Conservation (phyloP, 208 protist species). For the Trypanosoma conorhini region DNA sequence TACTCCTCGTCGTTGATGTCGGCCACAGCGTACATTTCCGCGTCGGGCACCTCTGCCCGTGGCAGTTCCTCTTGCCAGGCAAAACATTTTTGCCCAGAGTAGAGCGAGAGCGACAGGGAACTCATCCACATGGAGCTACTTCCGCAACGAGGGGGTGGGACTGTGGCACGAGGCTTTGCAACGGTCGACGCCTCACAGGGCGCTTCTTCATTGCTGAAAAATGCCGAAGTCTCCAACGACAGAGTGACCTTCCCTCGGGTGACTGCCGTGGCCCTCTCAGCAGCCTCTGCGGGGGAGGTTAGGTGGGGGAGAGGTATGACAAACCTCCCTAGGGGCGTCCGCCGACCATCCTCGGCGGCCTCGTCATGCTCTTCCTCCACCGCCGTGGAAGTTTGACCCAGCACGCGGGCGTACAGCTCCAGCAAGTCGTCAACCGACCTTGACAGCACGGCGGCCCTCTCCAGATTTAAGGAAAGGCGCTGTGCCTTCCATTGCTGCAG, state of each 20-base stretch:
- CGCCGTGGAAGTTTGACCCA: background rate
- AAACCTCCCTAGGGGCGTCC: conserved; percentile 23
- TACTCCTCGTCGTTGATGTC: conserved; percentile 87
- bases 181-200: background rate
- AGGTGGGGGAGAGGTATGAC: conserved; percentile 7
- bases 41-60: conserved; percentile 43
- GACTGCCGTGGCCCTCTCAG: background rate
- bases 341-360: conserved; percentile 4
- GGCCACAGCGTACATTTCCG: conserved; percentile 49
- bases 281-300: background rate
- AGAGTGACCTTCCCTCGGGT: background rate
- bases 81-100: background rate
- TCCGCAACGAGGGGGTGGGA: background rate
- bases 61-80: background rate
- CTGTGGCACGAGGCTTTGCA: background rate
- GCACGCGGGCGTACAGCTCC: conserved; percentile 34
- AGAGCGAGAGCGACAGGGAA: background rate
- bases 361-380: conserved; percentile 18
- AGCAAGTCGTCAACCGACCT: conserved; percentile 50
- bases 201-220: background rate
- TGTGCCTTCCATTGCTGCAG: conserved; percentile 62
- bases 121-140: background rate
- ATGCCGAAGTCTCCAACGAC: background rate
- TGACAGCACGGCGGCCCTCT: conserved; percentile 45
- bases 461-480: conserved; percentile 48